phyloP scores from a whole-genome alignment of 1,284 basidiomycete species.

The Waitea zeae region DNA sequence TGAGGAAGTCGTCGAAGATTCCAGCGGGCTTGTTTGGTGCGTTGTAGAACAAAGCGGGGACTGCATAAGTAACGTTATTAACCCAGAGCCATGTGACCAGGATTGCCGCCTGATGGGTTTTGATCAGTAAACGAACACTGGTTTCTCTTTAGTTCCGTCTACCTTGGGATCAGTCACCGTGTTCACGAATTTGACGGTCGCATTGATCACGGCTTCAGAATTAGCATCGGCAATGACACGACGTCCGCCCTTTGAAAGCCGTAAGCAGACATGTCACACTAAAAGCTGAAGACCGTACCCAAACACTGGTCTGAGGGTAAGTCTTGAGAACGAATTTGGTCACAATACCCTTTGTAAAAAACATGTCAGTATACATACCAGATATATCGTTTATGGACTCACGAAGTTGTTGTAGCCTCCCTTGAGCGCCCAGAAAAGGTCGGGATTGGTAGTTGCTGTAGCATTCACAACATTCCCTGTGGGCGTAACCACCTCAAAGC shows the following conservation, averaged over 20 bases:
- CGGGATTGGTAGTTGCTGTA: conserved; percentile 10
- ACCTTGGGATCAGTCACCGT: conserved; percentile 42
- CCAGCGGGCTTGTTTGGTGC: conserved; percentile 26
- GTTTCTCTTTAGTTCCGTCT: too few relatives aligned
- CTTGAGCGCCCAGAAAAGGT: conserved; percentile 21
- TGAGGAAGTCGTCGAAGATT: conserved; percentile 29
- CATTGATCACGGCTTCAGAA: conserved; percentile 24
- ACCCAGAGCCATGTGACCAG: too few relatives aligned
- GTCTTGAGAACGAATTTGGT: conserved; percentile 37
- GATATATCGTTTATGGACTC: conserved; percentile 8
- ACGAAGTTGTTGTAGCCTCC: conserved; percentile 50
- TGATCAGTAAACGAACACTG: too few relatives aligned
- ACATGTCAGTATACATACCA: neutral
- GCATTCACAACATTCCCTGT: conserved; percentile 18
- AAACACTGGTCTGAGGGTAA: conserved; percentile 35
- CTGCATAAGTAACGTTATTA: too few relatives aligned
- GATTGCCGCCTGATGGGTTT: too few relatives aligned
- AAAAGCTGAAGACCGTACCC: too few relatives aligned
- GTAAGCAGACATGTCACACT: too few relatives aligned
- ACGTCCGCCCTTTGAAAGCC: too few relatives aligned
- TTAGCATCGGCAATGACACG: too few relatives aligned
- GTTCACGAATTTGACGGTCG: conserved; percentile 31
- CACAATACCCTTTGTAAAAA: conserved; percentile 32
- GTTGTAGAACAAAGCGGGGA: conserved; percentile 45
- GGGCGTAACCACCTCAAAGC: conserved; percentile 22